Evolutionary conservation across 495 filamentous ascomycete species (phyloP).

Genomic region (Elasticomyces elasticus): DNA sequence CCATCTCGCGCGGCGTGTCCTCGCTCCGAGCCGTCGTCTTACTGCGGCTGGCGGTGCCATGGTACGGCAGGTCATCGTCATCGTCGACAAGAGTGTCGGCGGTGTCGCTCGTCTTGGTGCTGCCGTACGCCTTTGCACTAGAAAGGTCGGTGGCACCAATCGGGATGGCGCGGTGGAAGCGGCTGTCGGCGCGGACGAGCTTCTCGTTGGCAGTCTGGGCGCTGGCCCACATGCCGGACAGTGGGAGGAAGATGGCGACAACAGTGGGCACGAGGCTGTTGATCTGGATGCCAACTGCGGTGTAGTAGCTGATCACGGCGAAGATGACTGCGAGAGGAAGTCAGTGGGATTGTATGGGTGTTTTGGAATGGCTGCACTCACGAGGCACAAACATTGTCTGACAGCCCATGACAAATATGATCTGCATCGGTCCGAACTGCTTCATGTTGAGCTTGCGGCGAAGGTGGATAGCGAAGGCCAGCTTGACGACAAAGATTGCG

Average conservation of each 20-base stretch:
- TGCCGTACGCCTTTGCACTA: constrained; percentile 7
- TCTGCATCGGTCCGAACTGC: constrained; percentile 57
- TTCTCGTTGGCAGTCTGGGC: constrained; percentile 23
- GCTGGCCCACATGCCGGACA: constrained; percentile 71
- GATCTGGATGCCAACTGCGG: constrained; percentile 20
- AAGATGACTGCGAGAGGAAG: constrained; percentile 48
- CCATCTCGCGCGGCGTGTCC: background rate
- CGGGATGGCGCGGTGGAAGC: constrained; percentile 10
- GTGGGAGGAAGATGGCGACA: constrained; percentile 63
- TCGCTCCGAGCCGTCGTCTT: constrained; percentile 1
- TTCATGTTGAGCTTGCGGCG: constrained; percentile 48
- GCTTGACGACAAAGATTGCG: constrained; percentile 58
- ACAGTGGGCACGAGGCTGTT: constrained; percentile 56
- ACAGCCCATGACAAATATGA: constrained; percentile 64
- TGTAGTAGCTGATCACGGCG: constrained; percentile 50
- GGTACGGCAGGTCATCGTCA: constrained; percentile 1
- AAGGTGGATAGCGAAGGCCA: constrained; percentile 50
- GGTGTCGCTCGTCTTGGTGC: constrained; percentile 5
- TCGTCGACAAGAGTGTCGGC: constrained; percentile 10
- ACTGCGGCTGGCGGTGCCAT: background rate
- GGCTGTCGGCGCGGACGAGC: constrained; percentile 2
- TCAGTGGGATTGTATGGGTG: constrained; percentile 5
- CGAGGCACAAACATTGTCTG: constrained; percentile 73
- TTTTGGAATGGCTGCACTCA: constrained; percentile 33
- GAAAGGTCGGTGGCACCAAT: constrained; percentile 1